These are phyloP conservation scores for Aspergillus sp. DNA, from an alignment of 2,329 filamentous ascomycete genomes.

Conservation along the genomic window DNA sequence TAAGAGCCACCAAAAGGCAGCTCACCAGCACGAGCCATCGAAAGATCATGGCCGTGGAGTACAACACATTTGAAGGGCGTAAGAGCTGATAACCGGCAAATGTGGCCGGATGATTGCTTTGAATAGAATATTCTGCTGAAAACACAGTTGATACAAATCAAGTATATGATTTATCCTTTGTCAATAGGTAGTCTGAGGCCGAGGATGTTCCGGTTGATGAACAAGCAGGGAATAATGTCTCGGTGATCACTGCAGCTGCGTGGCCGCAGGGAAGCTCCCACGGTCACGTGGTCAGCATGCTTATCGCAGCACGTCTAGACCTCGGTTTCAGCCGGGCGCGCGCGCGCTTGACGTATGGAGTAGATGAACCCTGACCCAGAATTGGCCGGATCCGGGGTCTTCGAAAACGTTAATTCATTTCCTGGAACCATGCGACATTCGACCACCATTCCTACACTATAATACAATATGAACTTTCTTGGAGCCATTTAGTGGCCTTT, in stretches of 20 bases:
- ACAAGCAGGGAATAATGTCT: not conserved
- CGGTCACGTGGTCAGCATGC: slow-evolving; percentile 32
- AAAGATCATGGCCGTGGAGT: slow-evolving; percentile 40
- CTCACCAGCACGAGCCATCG: slow-evolving; percentile 50
- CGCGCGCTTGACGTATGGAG: not conserved
- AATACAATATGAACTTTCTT: too few species aligned
- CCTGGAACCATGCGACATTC: not conserved
- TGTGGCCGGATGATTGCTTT: not conserved
- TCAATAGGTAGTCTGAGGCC: not conserved
- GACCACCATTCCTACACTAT: too few species aligned
- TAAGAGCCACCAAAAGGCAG: slow-evolving; percentile 57
- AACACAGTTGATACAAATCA: not conserved
- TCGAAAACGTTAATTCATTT: not conserved
- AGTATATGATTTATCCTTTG: not conserved
- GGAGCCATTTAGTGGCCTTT: too few species aligned
- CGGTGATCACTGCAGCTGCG: slow-evolving; percentile 23
- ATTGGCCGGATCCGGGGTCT: not conserved
- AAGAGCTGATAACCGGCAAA: slow-evolving; percentile 2
- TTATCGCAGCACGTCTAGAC: slow-evolving; percentile 22
- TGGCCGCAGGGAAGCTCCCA: slow-evolving; percentile 32
- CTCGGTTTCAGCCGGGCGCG: not conserved
- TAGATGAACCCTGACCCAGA: not conserved
- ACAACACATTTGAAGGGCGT: slow-evolving; percentile 32
- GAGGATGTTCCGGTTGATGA: not conserved
- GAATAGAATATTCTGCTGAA: not conserved